Conservation (phyloP, 2,329 filamentous ascomycete species). For the Emergomyces orientalis region DNA sequence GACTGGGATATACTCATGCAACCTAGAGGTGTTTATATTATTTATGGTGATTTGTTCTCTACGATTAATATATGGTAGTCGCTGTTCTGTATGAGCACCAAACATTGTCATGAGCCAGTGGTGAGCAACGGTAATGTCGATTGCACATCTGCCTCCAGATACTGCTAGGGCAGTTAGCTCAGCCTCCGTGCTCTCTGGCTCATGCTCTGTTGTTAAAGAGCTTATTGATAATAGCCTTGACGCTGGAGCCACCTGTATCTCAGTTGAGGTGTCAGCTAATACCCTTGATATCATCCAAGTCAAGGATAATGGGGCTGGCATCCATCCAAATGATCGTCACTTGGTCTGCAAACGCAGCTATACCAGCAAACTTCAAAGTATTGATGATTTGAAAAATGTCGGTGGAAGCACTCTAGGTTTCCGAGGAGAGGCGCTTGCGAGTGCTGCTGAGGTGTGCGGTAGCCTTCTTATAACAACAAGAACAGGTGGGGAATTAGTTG, state of each 20-base stretch:
- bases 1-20: background rate
- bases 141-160: slow-evolving; percentile 34
- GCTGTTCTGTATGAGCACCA: background rate
- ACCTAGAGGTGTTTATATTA: background rate
- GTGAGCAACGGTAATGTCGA: slow-evolving; percentile 34
- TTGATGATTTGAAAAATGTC: slow-evolving; percentile 47
- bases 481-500: slow-evolving; percentile 48
- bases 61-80: background rate
- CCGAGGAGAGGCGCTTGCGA: slow-evolving; percentile 55
- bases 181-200: slow-evolving; percentile 48
- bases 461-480: slow-evolving; percentile 47
- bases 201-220: slow-evolving; percentile 53
- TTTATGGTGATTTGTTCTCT: background rate
- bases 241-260: slow-evolving; percentile 48
- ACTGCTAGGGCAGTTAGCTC: slow-evolving; percentile 47
- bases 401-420: slow-evolving; percentile 54
- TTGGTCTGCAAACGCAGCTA: slow-evolving; percentile 49
- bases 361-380: slow-evolving; percentile 54
- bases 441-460: slow-evolving; percentile 50
- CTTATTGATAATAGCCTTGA: slow-evolving; percentile 60
- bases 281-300: slow-evolving; percentile 54
- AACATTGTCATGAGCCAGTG: background rate
- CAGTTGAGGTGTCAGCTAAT: slow-evolving; percentile 50
- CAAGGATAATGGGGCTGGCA: slow-evolving; percentile 55
- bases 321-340: slow-evolving; percentile 46